Evolutionary conservation across 2,329 filamentous ascomycete species (phyloP).

Genomic region (Fusarium aywerte): DNA sequence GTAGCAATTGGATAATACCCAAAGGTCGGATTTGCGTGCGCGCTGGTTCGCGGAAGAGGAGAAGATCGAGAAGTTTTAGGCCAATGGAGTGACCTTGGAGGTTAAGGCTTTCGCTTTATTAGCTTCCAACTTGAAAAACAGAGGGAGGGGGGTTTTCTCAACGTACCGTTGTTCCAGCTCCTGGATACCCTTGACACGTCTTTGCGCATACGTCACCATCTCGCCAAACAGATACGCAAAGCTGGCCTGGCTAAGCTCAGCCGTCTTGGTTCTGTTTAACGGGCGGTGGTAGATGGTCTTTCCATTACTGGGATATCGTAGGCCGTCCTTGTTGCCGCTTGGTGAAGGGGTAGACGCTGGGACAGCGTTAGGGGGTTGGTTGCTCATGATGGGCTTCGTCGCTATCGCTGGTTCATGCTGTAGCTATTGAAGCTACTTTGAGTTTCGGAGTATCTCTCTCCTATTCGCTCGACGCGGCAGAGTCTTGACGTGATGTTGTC

Average conservation of each 20-base stretch:
- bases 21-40: constrained; percentile 81
- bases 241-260: constrained; percentile 90
- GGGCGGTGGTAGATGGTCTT: constrained; percentile 99
- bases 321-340: constrained; percentile 63
- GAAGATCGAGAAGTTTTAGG: constrained; percentile 92
- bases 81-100: constrained; percentile 93
- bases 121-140: not conserved
- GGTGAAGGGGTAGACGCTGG: constrained; percentile 51
- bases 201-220: constrained; percentile 96
- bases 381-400: constrained; percentile 57
- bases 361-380: constrained; percentile 56
- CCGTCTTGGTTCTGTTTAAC: constrained; percentile 86
- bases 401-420: constrained; percentile 38
- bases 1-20: constrained; percentile 88
- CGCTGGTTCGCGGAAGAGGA: constrained; percentile 82
- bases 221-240: constrained; percentile 97
- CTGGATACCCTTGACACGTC: constrained; percentile 88
- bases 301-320: constrained; percentile 90
- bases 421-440: not conserved
- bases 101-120: constrained; percentile 73
- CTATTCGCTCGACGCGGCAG: not conserved
- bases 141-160: too few species aligned
- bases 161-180: constrained; percentile 88
- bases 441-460: not conserved
- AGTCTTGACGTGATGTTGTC: constrained; percentile 1